Percentiles rank a stretch among this genome's conserved stretches.
These are phyloP conservation scores for Beauveria rudraprayagi DNA, from an alignment of 2,329 filamentous ascomycete species.

Conservation along the genomic window DNA sequence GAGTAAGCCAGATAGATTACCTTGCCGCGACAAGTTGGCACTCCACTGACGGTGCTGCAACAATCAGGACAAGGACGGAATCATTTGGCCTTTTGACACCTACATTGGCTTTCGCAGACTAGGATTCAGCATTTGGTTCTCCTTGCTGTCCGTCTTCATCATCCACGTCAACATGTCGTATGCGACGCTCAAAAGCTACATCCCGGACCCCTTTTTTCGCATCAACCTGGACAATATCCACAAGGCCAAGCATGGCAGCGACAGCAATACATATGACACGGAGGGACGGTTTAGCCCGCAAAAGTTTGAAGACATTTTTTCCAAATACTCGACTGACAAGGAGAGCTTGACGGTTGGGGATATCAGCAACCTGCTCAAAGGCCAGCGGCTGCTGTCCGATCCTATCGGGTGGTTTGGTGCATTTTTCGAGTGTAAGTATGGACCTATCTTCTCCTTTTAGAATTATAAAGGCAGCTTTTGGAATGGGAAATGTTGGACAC, in stretches of 20 bases:
- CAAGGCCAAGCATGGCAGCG: constrained; percentile 38
- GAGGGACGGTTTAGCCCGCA: constrained; percentile 42
- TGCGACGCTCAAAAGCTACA: constrained; percentile 28
- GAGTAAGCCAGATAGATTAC: not conserved
- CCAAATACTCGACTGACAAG: constrained; percentile 34
- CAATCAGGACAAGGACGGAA: constrained; percentile 26
- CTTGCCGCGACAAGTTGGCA: constrained; percentile 11
- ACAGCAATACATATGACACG: constrained; percentile 37
- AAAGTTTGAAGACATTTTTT: constrained; percentile 42
- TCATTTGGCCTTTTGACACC: constrained; percentile 31
- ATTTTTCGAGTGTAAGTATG: constrained; percentile 19
- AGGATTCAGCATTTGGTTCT: constrained; percentile 29
- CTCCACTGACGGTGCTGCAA: constrained; percentile 13
- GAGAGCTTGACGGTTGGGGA: constrained; percentile 31
- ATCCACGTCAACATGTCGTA: constrained; percentile 38
- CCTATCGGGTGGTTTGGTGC: constrained; percentile 28
- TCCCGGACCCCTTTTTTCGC: constrained; percentile 31
- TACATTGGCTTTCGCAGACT: constrained; percentile 31
- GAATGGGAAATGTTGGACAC: not conserved
- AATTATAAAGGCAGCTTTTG: not conserved
- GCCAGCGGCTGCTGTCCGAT: constrained; percentile 33
- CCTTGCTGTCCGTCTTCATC: constrained; percentile 29
- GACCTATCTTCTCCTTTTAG: not conserved
- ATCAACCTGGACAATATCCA: constrained; percentile 31
- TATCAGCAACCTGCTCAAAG: constrained; percentile 28